These are phyloP conservation scores for Oryza glaberrima DNA, from an alignment of 176 grass and related monocot species.

Conservation along the genomic window DNA sequence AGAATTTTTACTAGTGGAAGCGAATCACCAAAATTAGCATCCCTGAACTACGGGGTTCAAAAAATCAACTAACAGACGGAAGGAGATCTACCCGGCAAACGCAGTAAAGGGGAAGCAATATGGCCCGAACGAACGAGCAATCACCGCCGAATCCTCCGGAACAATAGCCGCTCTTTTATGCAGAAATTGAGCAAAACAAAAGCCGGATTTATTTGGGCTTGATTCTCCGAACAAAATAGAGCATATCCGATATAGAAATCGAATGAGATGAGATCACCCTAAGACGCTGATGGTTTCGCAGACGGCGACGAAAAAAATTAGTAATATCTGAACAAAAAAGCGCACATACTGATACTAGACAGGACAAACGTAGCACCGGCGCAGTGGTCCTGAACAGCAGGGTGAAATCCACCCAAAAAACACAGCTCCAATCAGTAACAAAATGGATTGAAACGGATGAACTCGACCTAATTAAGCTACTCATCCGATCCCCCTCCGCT, in stretches of 20 bases:
- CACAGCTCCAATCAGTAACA: neutral
- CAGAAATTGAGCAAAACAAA: neutral
- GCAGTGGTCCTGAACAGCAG: neutral
- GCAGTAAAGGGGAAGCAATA: neutral
- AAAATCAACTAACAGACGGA: neutral
- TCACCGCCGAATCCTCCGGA: neutral
- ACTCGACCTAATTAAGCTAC: no score
- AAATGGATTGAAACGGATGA: neutral
- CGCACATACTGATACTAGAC: neutral
- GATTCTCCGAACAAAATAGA: neutral
- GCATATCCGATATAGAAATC: neutral
- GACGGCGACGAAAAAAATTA: neutral
- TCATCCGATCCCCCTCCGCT: constrained; percentile 11
- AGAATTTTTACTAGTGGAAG: neutral
- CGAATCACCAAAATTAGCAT: constrained; percentile 18
- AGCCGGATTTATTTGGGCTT: neutral
- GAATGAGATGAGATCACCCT: neutral
- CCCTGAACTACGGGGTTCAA: neutral
- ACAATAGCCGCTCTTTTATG: neutral
- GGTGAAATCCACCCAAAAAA: neutral
- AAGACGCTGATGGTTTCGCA: neutral
- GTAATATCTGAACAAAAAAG: neutral
- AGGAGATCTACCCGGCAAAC: constrained; percentile 41
- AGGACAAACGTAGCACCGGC: neutral
- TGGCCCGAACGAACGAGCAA: neutral